Percentiles rank a stretch among this genome's conserved stretches.
Evolutionary conservation across 331 rosid genomes (phyloP).

Genomic region (Malus hybrid): DNA sequence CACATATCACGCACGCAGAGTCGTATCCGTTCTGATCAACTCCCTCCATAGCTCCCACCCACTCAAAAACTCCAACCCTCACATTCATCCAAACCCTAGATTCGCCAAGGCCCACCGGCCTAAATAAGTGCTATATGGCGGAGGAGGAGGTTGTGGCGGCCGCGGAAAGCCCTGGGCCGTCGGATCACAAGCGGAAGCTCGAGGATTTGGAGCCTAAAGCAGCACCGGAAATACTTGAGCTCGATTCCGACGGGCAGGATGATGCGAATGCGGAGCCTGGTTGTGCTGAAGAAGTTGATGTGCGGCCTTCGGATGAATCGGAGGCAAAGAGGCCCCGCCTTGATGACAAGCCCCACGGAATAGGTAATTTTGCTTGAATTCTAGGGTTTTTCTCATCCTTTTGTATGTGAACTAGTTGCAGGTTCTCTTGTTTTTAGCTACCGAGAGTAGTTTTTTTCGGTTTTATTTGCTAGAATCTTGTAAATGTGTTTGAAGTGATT

Average conservation of each 20-base stretch:
- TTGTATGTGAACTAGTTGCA: not conserved
- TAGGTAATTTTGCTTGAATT: slow-evolving; percentile 31
- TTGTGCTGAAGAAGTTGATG: slow-evolving; percentile 3
- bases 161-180: slow-evolving; percentile 38
- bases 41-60: not conserved
- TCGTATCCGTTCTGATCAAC: not conserved
- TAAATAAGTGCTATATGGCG: slow-evolving; percentile 33
- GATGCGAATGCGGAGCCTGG: slow-evolving; percentile 28
- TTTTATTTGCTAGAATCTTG: not conserved
- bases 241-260: slow-evolving; percentile 14
- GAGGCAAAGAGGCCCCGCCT: slow-evolving; percentile 68
- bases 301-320: slow-evolving; percentile 23
- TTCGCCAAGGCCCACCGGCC: not conserved
- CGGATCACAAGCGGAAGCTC: slow-evolving; percentile 78
- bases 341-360: slow-evolving; percentile 36
- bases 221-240: slow-evolving; percentile 24
- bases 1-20: not conserved
- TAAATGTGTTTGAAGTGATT: not conserved
- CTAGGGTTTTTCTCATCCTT: not conserved
- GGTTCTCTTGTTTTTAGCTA: not conserved
- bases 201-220: slow-evolving; percentile 58
- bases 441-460: not conserved
- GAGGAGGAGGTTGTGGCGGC: slow-evolving; percentile 57
- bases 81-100: slow-evolving; percentile 20
- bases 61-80: not conserved